These are phyloP conservation scores for Westerdykella ornata DNA, from an alignment of 2,329 filamentous ascomycete species.

Conservation along the genomic window DNA sequence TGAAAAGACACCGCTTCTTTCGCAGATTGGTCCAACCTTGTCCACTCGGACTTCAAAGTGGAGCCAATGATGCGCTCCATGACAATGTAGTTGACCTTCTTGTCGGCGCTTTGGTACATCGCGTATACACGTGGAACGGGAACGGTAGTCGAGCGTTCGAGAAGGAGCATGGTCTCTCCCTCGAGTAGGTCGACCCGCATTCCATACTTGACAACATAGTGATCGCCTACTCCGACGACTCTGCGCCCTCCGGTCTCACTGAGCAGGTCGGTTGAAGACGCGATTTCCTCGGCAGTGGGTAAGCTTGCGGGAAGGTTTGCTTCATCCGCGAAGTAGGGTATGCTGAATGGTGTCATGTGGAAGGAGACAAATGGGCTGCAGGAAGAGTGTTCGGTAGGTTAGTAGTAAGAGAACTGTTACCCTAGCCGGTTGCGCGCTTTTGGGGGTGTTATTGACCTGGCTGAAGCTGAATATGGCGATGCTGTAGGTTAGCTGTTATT, in stretches of 20 bases:
- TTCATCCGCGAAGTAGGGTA: slow-evolving; percentile 13
- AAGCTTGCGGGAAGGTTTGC: slow-evolving; percentile 13
- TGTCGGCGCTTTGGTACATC: slow-evolving; percentile 7
- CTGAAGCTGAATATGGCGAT: too few relatives aligned
- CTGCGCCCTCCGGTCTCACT: slow-evolving; percentile 6
- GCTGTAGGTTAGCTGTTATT: too few relatives aligned
- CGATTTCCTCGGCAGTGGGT: slow-evolving; percentile 13
- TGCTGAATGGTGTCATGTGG: too few relatives aligned
- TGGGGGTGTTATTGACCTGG: too few relatives aligned
- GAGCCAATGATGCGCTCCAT: slow-evolving; percentile 11
- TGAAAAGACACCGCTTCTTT: slow-evolving; percentile 9
- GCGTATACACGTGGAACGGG: slow-evolving; percentile 14
- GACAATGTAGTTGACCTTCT: slow-evolving; percentile 8
- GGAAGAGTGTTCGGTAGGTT: too few relatives aligned
- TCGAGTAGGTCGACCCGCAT: slow-evolving; percentile 10
- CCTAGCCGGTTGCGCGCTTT: too few relatives aligned
- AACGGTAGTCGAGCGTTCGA: slow-evolving; percentile 12
- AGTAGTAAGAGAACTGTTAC: too few relatives aligned
- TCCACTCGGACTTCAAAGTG: slow-evolving; percentile 7
- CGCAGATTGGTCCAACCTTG: slow-evolving; percentile 4
- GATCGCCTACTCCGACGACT: slow-evolving; percentile 15
- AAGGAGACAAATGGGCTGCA: too few relatives aligned
- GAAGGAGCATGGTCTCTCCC: slow-evolving; percentile 14
- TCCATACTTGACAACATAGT: slow-evolving; percentile 17
- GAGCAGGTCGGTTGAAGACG: slow-evolving; percentile 14